Percentiles rank a stretch among this genome's conserved stretches.
Evolutionary conservation across 345 rosid genomes (phyloP).

Genomic region (Mangifera indica): DNA sequence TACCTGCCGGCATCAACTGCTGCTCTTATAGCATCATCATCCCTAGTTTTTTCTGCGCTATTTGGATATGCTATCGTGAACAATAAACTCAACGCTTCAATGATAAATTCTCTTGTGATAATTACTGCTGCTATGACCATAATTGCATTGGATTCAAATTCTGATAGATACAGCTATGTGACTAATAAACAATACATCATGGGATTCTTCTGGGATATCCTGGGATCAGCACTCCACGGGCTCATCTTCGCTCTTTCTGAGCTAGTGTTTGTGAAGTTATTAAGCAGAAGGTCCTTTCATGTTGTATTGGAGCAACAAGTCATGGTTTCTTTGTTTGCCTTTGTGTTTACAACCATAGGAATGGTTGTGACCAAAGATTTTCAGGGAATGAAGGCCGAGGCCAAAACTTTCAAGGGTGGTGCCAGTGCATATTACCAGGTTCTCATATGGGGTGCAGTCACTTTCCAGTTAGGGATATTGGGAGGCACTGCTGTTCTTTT

Average conservation of each 20-base stretch:
- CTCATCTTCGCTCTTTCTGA: conserved; percentile 85
- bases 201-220: conserved; percentile 78
- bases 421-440: conserved; percentile 46
- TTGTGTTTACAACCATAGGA: conserved; percentile 66
- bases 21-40: conserved; percentile 76
- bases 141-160: conserved; percentile 74
- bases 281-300: conserved; percentile 75
- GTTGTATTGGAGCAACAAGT: conserved; percentile 86
- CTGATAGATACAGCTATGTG: conserved; percentile 54
- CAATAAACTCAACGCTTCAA: conserved; percentile 62
- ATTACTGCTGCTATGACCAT: conserved; percentile 70
- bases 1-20: conserved; percentile 91
- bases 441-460: conserved; percentile 60
- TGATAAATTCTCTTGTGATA: conserved; percentile 61
- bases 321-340: conserved; percentile 70
- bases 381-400: conserved; percentile 47
- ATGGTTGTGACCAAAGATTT: conserved; percentile 54
- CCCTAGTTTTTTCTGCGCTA: conserved; percentile 66
- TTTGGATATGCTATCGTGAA: conserved; percentile 67
- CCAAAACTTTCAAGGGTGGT: conserved; percentile 53
- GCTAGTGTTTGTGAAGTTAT: conserved; percentile 62
- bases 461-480: conserved; percentile 70
- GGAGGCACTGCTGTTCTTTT: conserved; percentile 74
- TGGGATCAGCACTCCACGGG: conserved; percentile 85
- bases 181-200: conserved; percentile 52